A percentile compares a stretch with the other conserved stretches of the same genome.
Evolutionary conservation across 768 basidiomycete species (phyloP).

Genomic region (Tricholoma flavovirens): DNA sequence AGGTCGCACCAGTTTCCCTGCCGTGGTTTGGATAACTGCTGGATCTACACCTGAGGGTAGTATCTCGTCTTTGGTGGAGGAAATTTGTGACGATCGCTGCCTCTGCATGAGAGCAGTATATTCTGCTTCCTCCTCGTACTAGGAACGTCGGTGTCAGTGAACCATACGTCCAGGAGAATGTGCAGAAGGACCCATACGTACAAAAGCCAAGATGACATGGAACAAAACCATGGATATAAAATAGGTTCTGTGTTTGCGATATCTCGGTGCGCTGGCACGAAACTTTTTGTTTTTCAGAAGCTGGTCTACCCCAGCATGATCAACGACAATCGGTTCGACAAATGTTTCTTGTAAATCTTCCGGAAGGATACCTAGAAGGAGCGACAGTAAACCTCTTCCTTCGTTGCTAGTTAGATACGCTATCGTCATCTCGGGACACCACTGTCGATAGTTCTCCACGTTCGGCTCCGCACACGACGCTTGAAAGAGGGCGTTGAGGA

Average conservation of each 20-base stretch:
- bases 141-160: background rate
- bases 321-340: background rate
- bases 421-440: slow-evolving; percentile 19
- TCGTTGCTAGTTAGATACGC: slow-evolving; percentile 1
- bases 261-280: background rate
- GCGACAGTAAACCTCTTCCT: slow-evolving; percentile 7
- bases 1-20: background rate
- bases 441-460: slow-evolving; percentile 12
- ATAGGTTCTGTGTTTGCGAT: slow-evolving; percentile 1
- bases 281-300: slow-evolving; percentile 1
- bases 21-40: background rate
- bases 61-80: background rate
- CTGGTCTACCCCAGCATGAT: slow-evolving; percentile 3
- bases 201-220: slow-evolving; percentile 8
- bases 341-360: background rate
- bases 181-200: background rate
- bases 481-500: slow-evolving; percentile 14
- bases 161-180: background rate
- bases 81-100: background rate
- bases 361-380: slow-evolving; percentile 4
- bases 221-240: slow-evolving; percentile 7
- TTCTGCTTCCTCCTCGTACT: slow-evolving; percentile 4
- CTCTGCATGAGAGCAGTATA: background rate
- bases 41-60: background rate
- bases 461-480: slow-evolving; percentile 8